Conservation (phyloP, 2,329 filamentous ascomycete species). For the Knoxdaviesia capensis region DNA sequence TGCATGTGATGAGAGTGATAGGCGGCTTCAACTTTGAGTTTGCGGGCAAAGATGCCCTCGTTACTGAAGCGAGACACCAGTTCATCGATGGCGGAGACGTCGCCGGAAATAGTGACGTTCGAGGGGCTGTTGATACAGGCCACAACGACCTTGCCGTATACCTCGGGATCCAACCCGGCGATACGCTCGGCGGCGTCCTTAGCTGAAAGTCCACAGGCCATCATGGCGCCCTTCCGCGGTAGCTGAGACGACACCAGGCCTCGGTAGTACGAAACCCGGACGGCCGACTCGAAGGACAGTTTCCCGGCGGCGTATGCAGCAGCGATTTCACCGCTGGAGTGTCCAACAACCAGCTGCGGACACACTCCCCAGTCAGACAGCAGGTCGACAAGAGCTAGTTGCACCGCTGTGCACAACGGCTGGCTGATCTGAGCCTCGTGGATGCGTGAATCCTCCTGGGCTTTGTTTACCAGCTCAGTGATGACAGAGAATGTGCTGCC, state of each 20-base stretch:
- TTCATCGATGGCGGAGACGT: slow-evolving; percentile 8
- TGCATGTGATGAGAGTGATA: slow-evolving; percentile 15
- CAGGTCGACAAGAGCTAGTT: slow-evolving; percentile 19
- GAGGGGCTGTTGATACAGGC: slow-evolving; percentile 17
- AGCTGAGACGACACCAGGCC: slow-evolving; percentile 7
- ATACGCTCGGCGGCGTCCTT: slow-evolving; percentile 3
- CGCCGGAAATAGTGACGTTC: slow-evolving; percentile 17
- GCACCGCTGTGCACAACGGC: slow-evolving; percentile 20
- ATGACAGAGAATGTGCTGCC: too few species aligned
- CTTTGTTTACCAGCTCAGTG: slow-evolving; percentile 6
- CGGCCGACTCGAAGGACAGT: slow-evolving; percentile 9
- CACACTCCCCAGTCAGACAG: slow-evolving; percentile 11
- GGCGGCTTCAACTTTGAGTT: slow-evolving; percentile 6
- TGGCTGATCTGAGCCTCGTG: slow-evolving; percentile 13
- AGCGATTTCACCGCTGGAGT: slow-evolving; percentile 18
- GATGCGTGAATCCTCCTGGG: slow-evolving; percentile 5
- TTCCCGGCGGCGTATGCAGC: slow-evolving; percentile 14
- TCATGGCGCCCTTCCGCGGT: slow-evolving; percentile 10
- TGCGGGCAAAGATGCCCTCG: slow-evolving; percentile 7
- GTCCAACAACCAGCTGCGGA: slow-evolving; percentile 13
- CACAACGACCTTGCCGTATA: slow-evolving; percentile 8
- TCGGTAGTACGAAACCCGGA: slow-evolving; percentile 13
- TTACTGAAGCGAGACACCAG: slow-evolving; percentile 3
- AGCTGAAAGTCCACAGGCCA: slow-evolving; percentile 11
- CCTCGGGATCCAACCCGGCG: slow-evolving; percentile 2